Conservation (phyloP, 2,329 filamentous ascomycete genomes). For the Beauveria bassiana region DNA sequence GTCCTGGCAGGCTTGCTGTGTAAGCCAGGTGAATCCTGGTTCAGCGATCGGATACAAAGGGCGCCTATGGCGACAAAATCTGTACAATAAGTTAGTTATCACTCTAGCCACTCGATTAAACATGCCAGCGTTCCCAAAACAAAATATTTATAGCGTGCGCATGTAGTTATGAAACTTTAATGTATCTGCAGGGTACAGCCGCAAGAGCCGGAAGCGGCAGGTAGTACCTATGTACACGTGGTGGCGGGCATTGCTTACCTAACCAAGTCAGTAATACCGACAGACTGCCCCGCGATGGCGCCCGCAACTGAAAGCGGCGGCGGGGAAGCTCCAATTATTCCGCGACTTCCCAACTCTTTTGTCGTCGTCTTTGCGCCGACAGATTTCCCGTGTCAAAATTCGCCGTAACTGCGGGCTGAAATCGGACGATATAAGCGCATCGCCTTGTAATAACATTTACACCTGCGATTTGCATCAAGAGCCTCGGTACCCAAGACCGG, state of each 20-base stretch:
- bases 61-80: too few species aligned
- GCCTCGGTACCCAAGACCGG: background rate
- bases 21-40: too few species aligned
- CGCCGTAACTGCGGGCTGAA: background rate
- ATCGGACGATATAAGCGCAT: background rate
- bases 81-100: too few species aligned
- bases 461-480: background rate
- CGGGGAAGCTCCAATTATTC: constrained; percentile 12
- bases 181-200: background rate
- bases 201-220: background rate
- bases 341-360: constrained; percentile 2
- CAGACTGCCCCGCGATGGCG: constrained; percentile 12
- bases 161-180: too few species aligned
- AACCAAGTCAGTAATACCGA: background rate
- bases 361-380: constrained; percentile 1
- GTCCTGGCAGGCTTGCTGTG: too few species aligned
- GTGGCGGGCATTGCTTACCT: background rate
- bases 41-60: too few species aligned
- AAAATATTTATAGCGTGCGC: too few species aligned
- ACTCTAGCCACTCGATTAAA: too few species aligned
- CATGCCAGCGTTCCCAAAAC: too few species aligned
- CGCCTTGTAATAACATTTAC: background rate
- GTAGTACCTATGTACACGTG: too few species aligned
- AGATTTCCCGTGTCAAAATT: background rate
- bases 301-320: constrained; percentile 3